A percentile compares a stretch with the other conserved stretches of the same genome.
Conservation (phyloP, 345 rosid species). For the Erysimum cheiranthoides region DNA sequence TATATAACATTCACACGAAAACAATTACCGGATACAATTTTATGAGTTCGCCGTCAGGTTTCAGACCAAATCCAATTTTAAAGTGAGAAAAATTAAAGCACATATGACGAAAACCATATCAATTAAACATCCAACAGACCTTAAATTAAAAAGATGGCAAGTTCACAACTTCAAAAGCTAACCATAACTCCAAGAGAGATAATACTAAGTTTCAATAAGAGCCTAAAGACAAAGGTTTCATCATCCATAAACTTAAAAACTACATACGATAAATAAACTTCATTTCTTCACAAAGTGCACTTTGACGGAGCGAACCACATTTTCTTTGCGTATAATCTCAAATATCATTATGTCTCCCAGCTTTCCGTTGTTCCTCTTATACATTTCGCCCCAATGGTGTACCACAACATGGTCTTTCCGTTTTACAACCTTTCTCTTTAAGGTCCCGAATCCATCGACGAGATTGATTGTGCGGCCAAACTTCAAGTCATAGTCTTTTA, state of each 20-base stretch:
- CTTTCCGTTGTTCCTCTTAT: constrained; percentile 15
- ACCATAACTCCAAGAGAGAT: neutral
- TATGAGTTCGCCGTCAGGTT: no score
- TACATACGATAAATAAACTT: neutral
- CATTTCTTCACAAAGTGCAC: constrained; percentile 23
- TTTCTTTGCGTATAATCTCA: constrained; percentile 27
- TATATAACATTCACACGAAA: no score
- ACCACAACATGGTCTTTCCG: constrained; percentile 34
- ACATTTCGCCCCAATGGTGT: constrained; percentile 19
- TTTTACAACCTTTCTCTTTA: neutral
- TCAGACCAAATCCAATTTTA: neutral
- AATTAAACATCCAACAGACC: neutral
- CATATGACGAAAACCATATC: neutral
- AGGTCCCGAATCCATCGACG: constrained; percentile 20
- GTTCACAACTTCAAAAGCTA: neutral
- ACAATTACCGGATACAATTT: no score
- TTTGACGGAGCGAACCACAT: constrained; percentile 26
- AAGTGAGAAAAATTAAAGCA: neutral
- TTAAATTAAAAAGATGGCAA: neutral
- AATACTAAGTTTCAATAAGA: neutral
- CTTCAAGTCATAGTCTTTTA: constrained; percentile 7
- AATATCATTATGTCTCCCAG: constrained; percentile 7
- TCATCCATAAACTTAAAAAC: neutral
- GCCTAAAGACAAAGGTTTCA: neutral
- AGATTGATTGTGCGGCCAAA: constrained; percentile 17